Conservation (phyloP, 495 filamentous ascomycete genomes). For the Barbatosphaeria neglecta region DNA sequence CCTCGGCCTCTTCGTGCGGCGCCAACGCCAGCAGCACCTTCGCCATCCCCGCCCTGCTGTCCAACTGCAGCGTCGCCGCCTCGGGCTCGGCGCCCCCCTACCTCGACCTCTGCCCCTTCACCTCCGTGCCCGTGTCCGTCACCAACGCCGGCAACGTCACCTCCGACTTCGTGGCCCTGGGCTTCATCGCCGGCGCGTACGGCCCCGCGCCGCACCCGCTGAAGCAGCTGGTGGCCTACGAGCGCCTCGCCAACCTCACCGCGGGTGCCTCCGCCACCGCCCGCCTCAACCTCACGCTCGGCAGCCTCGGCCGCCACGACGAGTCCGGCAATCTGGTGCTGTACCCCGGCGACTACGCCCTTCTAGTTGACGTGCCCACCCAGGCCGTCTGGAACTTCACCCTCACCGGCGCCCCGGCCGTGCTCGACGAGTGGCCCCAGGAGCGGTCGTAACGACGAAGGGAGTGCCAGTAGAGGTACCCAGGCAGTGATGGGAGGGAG, state of each 20-base stretch:
- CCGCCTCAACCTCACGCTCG: conserved; percentile 40
- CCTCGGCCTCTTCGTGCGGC: conserved; percentile 8
- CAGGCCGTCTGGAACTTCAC: conserved; percentile 16
- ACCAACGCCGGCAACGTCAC: conserved; percentile 38
- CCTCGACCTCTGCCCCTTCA: conserved; percentile 32
- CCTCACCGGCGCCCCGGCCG: conserved; percentile 17
- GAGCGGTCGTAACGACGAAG: too few species aligned
- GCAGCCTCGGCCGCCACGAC: conserved; percentile 44
- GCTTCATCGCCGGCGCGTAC: conserved; percentile 39
- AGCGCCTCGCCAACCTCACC: conserved; percentile 34
- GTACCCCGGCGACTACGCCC: conserved; percentile 50
- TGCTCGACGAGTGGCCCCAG: conserved; percentile 22
- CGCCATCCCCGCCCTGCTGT: neutral
- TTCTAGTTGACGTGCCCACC: conserved; percentile 37
- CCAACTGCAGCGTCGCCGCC: conserved; percentile 3
- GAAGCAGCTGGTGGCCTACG: conserved; percentile 49
- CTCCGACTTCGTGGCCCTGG: conserved; percentile 48
- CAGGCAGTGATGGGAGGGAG: too few species aligned
- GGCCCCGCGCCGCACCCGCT: conserved; percentile 49
- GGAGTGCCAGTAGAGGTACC: too few species aligned
- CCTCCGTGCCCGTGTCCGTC: conserved; percentile 18
- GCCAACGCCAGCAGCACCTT: neutral
- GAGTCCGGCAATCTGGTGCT: conserved; percentile 43
- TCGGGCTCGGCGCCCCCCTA: conserved; percentile 3
- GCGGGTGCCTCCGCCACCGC: conserved; percentile 25